phyloP scores from a whole-genome alignment of 1,284 basidiomycete species.

The Phlebopus sp. region DNA sequence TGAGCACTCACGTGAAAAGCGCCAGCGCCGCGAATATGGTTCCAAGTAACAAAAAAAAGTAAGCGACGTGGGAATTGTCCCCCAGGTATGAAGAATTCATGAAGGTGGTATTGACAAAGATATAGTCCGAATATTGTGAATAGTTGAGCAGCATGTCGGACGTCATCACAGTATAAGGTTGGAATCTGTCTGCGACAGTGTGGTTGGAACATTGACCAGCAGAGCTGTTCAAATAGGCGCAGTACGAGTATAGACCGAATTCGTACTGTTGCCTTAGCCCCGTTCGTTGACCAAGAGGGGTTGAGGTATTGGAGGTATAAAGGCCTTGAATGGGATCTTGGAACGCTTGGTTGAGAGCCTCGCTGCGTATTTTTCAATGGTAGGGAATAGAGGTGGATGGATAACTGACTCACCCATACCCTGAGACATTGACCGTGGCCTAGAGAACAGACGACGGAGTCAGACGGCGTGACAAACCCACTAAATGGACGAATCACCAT shows the following conservation, averaged over 20 bases:
- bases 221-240: conserved; percentile 60
- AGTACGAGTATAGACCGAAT: conserved; percentile 77
- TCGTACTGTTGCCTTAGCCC: conserved; percentile 71
- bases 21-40: conserved; percentile 65
- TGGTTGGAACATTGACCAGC: conserved; percentile 64
- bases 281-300: conserved; percentile 51
- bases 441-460: conserved; percentile 31
- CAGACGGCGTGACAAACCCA: conserved; percentile 6
- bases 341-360: conserved; percentile 48
- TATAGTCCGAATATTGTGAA: conserved; percentile 50
- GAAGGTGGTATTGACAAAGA: conserved; percentile 56
- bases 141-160: conserved; percentile 67
- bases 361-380: conserved; percentile 35
- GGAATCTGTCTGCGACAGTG: conserved; percentile 55
- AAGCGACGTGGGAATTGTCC: conserved; percentile 62
- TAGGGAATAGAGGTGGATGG: conserved; percentile 6
- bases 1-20: conserved; percentile 49
- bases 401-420: conserved; percentile 53
- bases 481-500: conserved; percentile 49
- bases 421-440: conserved; percentile 67
- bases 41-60: conserved; percentile 72
- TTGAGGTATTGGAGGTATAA: conserved; percentile 65
- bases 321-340: conserved; percentile 59
- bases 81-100: conserved; percentile 61
- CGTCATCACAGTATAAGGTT: conserved; percentile 58